Evolutionary conservation across 768 basidiomycete species (phyloP).

Genomic region (Galerina sulciceps): DNA sequence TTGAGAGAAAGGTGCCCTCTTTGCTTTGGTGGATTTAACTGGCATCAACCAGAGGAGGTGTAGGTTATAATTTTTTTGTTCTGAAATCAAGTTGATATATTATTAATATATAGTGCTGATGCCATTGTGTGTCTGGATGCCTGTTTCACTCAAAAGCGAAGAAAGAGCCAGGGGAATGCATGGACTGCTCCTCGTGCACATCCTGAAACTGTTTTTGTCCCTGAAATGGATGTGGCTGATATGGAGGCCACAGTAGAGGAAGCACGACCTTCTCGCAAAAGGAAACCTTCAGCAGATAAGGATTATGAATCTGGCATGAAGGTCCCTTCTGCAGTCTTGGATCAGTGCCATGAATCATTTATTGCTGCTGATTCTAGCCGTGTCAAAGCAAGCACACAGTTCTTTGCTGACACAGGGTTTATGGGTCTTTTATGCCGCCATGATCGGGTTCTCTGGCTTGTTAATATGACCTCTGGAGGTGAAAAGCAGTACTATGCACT

Average conservation of each 20-base stretch:
- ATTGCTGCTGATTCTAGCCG: constrained; percentile 28
- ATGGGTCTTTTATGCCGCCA: background rate
- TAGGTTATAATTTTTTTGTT: too few species aligned
- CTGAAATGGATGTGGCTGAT: constrained; percentile 16
- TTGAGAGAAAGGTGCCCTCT: too few species aligned
- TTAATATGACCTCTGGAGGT: background rate
- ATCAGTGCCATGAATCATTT: constrained; percentile 36
- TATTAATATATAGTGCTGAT: constrained; percentile 24
- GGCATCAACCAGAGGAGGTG: too few species aligned
- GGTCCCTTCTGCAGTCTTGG: constrained; percentile 31
- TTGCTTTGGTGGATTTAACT: too few species aligned
- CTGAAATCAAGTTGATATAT: constrained; percentile 1
- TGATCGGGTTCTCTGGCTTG: background rate
- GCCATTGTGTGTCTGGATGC: constrained; percentile 34
- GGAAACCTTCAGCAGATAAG: background rate
- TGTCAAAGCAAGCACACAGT: constrained; percentile 26
- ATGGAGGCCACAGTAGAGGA: constrained; percentile 26
- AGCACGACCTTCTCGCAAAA: constrained; percentile 5
- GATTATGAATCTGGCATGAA: constrained; percentile 22
- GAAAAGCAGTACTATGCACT: constrained; percentile 22
- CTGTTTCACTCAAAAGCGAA: constrained; percentile 37
- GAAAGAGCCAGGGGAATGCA: constrained; percentile 6
- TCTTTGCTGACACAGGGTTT: background rate
- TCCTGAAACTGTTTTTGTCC: constrained; percentile 25
- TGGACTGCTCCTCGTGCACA: constrained; percentile 21